Conservation (phyloP, 441 rosid genomes). For the Hura crepitans region DNA sequence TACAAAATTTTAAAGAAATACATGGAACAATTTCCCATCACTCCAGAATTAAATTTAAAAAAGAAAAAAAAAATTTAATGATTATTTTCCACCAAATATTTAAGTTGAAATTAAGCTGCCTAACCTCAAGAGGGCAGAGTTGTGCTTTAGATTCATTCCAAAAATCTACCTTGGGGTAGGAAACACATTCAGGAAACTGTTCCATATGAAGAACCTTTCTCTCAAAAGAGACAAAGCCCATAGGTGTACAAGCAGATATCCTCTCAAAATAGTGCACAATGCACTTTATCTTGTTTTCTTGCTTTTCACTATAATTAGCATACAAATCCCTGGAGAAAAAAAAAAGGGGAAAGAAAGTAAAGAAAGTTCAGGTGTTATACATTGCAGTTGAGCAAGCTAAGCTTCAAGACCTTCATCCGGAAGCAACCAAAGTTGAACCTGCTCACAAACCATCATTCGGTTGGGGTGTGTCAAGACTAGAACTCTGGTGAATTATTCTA, state of each 20-base stretch:
- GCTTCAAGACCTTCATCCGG: no score
- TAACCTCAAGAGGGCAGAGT: constrained; percentile 75
- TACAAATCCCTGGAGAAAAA: constrained; percentile 58
- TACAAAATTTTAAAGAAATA: constrained; percentile 27
- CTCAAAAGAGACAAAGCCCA: constrained; percentile 74
- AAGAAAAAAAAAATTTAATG: constrained; percentile 8
- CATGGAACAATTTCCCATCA: background rate
- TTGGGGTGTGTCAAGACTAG: no score
- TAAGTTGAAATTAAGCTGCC: constrained; percentile 7
- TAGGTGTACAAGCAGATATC: constrained; percentile 54
- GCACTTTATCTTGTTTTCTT: constrained; percentile 73
- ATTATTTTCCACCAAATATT: background rate
- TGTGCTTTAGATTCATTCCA: constrained; percentile 62
- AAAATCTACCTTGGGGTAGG: constrained; percentile 52
- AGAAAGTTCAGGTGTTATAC: no score
- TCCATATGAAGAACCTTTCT: constrained; percentile 62
- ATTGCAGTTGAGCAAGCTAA: no score
- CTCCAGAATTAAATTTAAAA: background rate
- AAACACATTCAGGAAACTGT: constrained; percentile 24
- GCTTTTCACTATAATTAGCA: constrained; percentile 53
- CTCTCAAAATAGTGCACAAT: constrained; percentile 73
- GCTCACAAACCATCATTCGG: no score
- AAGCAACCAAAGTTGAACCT: no score
- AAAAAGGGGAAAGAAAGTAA: constrained; percentile 16
- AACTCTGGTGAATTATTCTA: no score